A percentile compares a stretch with the other conserved stretches of the same genome.
phyloP scores from a whole-genome alignment of 2,329 filamentous ascomycete genomes.

The Neonectria hederae region DNA sequence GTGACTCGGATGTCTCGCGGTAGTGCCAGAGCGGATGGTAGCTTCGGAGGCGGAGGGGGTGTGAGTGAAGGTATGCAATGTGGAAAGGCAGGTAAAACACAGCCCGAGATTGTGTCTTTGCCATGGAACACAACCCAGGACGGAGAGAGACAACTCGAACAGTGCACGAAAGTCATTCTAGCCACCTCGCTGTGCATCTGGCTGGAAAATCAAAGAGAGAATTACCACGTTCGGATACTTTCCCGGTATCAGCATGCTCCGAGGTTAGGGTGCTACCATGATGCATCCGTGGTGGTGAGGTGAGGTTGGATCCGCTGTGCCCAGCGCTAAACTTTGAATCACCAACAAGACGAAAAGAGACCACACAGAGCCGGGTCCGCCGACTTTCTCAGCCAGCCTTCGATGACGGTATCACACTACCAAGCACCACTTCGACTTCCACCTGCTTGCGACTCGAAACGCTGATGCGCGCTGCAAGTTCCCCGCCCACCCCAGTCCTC shows the following conservation, averaged over 20 bases:
- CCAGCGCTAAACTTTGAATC: constrained; percentile 38
- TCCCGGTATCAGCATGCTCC: constrained; percentile 32
- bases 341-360: constrained; percentile 22
- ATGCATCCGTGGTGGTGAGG: constrained; percentile 31
- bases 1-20: constrained; percentile 41
- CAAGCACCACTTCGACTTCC: constrained; percentile 20
- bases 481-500: constrained; percentile 7
- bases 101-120: constrained; percentile 41
- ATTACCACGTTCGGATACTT: constrained; percentile 26
- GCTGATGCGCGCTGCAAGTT: constrained; percentile 20
- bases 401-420: constrained; percentile 22
- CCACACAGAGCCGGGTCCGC: constrained; percentile 20
- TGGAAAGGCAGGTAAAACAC: constrained; percentile 37
- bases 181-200: not conserved
- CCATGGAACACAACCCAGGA: constrained; percentile 32
- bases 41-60: constrained; percentile 29
- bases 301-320: constrained; percentile 32
- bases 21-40: constrained; percentile 35
- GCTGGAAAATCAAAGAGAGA: constrained; percentile 11
- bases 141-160: constrained; percentile 23
- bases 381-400: constrained; percentile 29
- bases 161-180: constrained; percentile 2
- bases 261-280: constrained; percentile 28
- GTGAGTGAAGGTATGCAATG: constrained; percentile 27
- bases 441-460: constrained; percentile 24